A percentile compares a stretch with the other conserved stretches of the same genome.
Evolutionary conservation across 805 yeast species (phyloP).

Genomic region (Myxozyma mucilagina): DNA sequence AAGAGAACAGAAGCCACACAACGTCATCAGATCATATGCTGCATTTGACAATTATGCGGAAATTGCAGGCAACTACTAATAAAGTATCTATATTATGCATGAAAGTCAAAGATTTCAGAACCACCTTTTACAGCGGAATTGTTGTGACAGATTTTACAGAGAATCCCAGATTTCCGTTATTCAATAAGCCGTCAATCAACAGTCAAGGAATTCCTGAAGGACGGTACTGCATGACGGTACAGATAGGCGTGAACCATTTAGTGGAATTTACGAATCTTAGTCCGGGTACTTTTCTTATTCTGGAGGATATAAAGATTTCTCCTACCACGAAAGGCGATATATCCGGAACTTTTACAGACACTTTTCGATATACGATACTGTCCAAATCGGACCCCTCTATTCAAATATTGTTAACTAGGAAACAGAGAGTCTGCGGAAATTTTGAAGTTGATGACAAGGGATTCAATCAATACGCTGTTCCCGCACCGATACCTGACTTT

Average conservation of each 20-base stretch:
- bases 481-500: neutral
- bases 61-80: neutral
- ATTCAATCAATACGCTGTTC: no score
- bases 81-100: neutral
- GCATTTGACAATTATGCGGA: neutral
- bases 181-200: no score
- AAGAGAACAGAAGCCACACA: neutral
- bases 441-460: no score
- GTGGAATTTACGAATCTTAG: no score
- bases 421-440: neutral
- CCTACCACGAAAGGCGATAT: neutral
- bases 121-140: neutral
- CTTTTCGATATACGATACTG: neutral
- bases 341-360: neutral
- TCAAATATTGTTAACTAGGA: neutral
- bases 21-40: neutral
- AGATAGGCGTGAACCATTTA: neutral
- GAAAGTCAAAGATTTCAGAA: neutral
- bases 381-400: neutral
- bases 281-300: neutral
- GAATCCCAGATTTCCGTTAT: neutral
- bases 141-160: slow-evolving; percentile 3
- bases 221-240: neutral
- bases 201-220: neutral
- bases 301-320: neutral